Conservation (phyloP, 768 basidiomycete genomes). For the Nidularia pulvinata region DNA sequence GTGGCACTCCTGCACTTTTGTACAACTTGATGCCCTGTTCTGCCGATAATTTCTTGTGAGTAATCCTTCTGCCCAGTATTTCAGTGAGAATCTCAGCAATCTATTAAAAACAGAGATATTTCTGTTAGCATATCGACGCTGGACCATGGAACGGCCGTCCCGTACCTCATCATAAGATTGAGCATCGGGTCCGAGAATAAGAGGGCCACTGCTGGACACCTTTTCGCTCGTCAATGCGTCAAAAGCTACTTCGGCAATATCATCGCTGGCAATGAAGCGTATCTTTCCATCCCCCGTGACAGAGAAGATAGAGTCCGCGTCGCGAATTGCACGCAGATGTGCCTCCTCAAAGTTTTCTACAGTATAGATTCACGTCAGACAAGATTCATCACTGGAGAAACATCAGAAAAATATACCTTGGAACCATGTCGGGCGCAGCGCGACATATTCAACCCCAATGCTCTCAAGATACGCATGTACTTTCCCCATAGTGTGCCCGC, state of each 20-base stretch:
- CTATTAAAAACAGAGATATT: constrained; percentile 13
- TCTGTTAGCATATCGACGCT: background rate
- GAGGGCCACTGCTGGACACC: constrained; percentile 18
- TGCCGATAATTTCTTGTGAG: constrained; percentile 14
- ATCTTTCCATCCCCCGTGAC: constrained; percentile 21
- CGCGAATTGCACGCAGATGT: constrained; percentile 15
- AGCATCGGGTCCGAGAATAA: constrained; percentile 28
- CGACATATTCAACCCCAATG: constrained; percentile 25
- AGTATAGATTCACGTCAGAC: background rate
- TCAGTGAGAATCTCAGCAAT: constrained; percentile 19
- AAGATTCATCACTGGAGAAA: background rate
- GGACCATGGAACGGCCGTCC: background rate
- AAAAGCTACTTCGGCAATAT: constrained; percentile 27
- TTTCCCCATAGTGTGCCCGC: constrained; percentile 18
- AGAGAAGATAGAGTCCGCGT: constrained; percentile 19
- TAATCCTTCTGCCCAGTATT: constrained; percentile 23
- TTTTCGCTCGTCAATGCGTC: constrained; percentile 20
- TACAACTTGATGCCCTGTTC: constrained; percentile 13
- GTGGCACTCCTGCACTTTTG: constrained; percentile 9
- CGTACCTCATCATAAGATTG: constrained; percentile 25
- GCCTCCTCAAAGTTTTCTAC: constrained; percentile 25
- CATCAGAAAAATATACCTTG: constrained; percentile 19
- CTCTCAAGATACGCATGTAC: constrained; percentile 30
- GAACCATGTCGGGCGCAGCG: constrained; percentile 36
- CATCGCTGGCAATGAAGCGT: constrained; percentile 25